Percentiles rank a stretch among this genome's conserved stretches.
Conservation (phyloP, 2,329 filamentous ascomycete species). For the Penicillium verrucosum region DNA sequence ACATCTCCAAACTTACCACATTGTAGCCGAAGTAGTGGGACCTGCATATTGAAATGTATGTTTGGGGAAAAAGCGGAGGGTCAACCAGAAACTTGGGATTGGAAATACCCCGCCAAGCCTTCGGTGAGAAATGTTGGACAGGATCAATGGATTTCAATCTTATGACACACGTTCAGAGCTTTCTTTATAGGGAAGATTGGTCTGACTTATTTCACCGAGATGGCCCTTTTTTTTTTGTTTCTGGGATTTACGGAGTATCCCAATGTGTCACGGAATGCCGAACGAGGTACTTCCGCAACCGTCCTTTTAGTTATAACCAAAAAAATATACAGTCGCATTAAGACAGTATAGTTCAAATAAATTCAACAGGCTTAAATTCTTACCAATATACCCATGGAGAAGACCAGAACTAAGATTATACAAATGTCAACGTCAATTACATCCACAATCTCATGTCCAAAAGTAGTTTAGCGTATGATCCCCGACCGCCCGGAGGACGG, state of each 20-base stretch:
- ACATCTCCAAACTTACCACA: slow-evolving; percentile 47
- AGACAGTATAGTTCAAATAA: not conserved
- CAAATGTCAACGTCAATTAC: not conserved
- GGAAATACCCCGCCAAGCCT: slow-evolving; percentile 25
- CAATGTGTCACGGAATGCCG: not conserved
- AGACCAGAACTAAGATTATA: not conserved
- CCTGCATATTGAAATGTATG: slow-evolving; percentile 55
- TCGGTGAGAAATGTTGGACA: slow-evolving; percentile 16
- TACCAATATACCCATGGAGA: not conserved
- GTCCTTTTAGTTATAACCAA: not conserved
- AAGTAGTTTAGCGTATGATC: slow-evolving; percentile 6
- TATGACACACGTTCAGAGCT: not conserved
- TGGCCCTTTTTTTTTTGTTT: not conserved
- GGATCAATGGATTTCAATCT: not conserved
- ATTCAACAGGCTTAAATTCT: accelerated
- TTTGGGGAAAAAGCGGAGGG: slow-evolving; percentile 11
- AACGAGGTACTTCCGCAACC: not conserved
- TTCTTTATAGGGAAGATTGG: not conserved
- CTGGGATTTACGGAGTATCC: not conserved
- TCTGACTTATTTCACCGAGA: not conserved
- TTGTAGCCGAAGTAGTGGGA: slow-evolving; percentile 76
- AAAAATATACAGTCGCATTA: not conserved
- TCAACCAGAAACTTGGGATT: slow-evolving; percentile 17
- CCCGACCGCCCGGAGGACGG: slow-evolving; percentile 6
- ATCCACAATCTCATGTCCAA: not conserved